Conservation (phyloP, 2,329 filamentous ascomycete species). For the Curvularia sp. region DNA sequence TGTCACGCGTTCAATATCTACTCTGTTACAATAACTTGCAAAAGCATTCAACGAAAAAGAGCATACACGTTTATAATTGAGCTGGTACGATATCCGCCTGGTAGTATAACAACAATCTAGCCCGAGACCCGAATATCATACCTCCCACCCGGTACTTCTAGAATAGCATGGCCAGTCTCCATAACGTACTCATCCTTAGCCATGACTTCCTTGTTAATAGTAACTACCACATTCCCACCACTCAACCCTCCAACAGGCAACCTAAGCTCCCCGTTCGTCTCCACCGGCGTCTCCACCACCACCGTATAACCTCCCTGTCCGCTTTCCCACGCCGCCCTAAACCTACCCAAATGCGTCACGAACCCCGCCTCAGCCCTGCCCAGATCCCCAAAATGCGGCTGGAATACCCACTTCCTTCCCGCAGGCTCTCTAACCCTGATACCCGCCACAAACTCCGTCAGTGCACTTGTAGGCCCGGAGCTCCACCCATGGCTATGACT, state of each 20-base stretch:
- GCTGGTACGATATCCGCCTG: neutral
- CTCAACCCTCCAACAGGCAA: neutral
- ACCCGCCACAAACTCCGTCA: constrained; percentile 21
- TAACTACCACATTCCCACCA: neutral
- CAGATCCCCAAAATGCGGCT: constrained; percentile 31
- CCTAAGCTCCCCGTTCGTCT: neutral
- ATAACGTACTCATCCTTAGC: neutral
- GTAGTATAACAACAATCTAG: neutral
- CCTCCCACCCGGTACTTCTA: neutral
- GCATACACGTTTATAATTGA: neutral
- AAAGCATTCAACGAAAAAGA: neutral
- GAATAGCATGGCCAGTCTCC: neutral
- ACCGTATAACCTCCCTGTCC: neutral
- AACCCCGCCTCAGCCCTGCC: constrained; percentile 27
- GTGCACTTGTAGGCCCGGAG: constrained; percentile 32
- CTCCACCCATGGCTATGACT: constrained; percentile 50
- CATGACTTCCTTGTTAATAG: neutral
- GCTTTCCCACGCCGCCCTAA: constrained; percentile 14
- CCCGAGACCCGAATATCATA: constrained; percentile 1
- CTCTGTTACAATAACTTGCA: too few relatives aligned
- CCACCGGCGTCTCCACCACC: constrained; percentile 2
- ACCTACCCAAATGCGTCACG: constrained; percentile 23
- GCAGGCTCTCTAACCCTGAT: constrained; percentile 14
- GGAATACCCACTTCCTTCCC: constrained; percentile 37
- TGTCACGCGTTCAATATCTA: too few relatives aligned